phyloP scores from a whole-genome alignment of 306 rosid species.

The Acacia crassicarpa region DNA sequence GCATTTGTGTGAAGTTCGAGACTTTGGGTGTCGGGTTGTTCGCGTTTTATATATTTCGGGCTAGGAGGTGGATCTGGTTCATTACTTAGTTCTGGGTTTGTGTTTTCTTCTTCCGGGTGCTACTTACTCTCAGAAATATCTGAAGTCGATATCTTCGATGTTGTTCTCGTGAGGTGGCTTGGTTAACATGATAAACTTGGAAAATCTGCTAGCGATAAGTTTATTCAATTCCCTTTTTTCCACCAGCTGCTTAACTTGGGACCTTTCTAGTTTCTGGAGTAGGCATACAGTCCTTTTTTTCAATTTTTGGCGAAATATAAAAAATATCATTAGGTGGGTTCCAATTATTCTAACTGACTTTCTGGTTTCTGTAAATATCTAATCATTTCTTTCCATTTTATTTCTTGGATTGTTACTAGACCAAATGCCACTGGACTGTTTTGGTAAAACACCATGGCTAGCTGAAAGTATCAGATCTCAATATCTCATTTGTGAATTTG shows the following conservation, averaged over 20 bases:
- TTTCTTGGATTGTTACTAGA: background rate
- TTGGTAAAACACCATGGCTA: slow-evolving; percentile 3
- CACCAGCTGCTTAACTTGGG: background rate
- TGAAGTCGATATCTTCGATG: background rate
- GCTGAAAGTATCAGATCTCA: slow-evolving; percentile 8
- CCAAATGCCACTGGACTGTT: background rate
- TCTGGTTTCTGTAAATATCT: background rate
- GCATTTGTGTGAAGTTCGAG: slow-evolving; percentile 41
- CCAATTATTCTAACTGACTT: background rate
- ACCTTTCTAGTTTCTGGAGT: background rate
- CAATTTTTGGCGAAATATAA: background rate
- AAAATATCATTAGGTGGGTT: background rate
- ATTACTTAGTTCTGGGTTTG: slow-evolving; percentile 30
- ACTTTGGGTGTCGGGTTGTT: slow-evolving; percentile 31
- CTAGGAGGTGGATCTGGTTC: slow-evolving; percentile 58
- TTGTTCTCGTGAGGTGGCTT: background rate
- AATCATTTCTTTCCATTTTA: background rate
- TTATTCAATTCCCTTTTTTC: background rate
- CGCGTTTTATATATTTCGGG: slow-evolving; percentile 20
- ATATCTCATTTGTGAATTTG: background rate
- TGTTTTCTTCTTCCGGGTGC: background rate
- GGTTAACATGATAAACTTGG: background rate
- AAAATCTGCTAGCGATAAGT: background rate
- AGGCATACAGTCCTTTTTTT: background rate
- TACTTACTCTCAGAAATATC: background rate